A percentile compares a stretch with the other conserved stretches of the same genome.
phyloP scores from a whole-genome alignment of 2,329 filamentous ascomycete species.

The Apiospora aurea region DNA sequence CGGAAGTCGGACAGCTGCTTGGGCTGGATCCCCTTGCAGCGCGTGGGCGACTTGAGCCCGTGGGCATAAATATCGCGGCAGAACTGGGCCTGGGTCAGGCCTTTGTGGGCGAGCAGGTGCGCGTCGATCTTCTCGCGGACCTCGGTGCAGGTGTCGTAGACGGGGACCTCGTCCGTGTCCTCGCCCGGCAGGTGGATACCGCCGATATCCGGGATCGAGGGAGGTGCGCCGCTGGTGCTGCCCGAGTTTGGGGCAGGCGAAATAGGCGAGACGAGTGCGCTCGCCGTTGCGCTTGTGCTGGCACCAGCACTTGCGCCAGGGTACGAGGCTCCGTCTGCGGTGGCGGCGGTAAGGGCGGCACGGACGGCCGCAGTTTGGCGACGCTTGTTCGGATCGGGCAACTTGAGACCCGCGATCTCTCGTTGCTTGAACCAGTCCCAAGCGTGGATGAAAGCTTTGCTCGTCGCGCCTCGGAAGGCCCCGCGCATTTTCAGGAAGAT shows the following conservation, averaged over 20 bases:
- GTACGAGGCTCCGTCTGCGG: not conserved
- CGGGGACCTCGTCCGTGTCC: constrained; percentile 48
- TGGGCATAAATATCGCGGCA: constrained; percentile 50
- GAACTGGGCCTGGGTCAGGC: constrained; percentile 58
- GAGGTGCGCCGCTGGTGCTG: not conserved
- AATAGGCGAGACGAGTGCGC: not conserved
- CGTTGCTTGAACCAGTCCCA: constrained; percentile 37
- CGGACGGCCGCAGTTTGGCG: constrained; percentile 27
- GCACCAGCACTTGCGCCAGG: not conserved
- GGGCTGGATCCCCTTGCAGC: constrained; percentile 40
- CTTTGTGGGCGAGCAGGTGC: constrained; percentile 50
- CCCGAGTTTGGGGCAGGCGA: not conserved
- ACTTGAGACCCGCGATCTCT: constrained; percentile 33
- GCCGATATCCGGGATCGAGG: constrained; percentile 44
- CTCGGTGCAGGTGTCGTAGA: constrained; percentile 66
- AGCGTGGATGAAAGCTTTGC: constrained; percentile 29
- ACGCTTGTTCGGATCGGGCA: constrained; percentile 37
- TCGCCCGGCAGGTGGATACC: constrained; percentile 52
- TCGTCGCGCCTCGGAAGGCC: constrained; percentile 29
- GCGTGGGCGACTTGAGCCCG: constrained; percentile 41
- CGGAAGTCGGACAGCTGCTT: constrained; percentile 57
- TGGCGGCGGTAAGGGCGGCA: constrained; percentile 1
- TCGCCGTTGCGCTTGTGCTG: not conserved
- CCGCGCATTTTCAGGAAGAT: constrained; percentile 32
- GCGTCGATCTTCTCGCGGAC: constrained; percentile 62